Evolutionary conservation across 305 asterid genomes (phyloP), one percentile per base, ranked within the genome.

Genomic region (Fraxinus baroniana): DNA sequence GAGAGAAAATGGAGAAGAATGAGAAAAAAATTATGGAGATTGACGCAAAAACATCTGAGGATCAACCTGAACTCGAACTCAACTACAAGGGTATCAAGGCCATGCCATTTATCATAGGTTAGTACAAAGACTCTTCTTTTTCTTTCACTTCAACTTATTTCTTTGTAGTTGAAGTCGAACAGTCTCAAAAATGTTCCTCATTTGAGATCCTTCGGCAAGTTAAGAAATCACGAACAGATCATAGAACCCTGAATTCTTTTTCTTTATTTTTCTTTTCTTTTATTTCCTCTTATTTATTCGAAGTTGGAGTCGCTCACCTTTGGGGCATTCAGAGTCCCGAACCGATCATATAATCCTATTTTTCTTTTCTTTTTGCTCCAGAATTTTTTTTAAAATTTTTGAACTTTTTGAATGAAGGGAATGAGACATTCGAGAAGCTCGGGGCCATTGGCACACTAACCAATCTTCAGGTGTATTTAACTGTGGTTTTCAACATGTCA

Each of bases 381-480:
- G 66, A n/a, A n/a, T 3, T 64, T 20, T n/a, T 3, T 3, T 24
- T 8, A 13, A 20, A 26, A 5, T 72, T 26, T 24, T 33, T 64
- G 44, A 13, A 32, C 35, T 15, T 10, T 70, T 70, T 70, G 76
- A 30, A 70, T 32, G 20, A 62, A 90, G 91, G 91, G 13, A 91
- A 91, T 78, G 92, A 89, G 74, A 85, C 92, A 0, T 89, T 91
- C 79, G 92, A 91, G 86, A 89, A 89, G 85, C 86, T 91, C 1
- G 94, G 94, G 35, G 89, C 94, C 5, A 83, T 91, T 10, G 94
- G 94, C 18, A 89, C 91, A 0, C 28, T 89, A 5, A 78, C 92
- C 1, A 90, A 90, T 39, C 90, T 90, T 17, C 80, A 86, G 72
- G 88, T 91, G 66, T 91, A 91, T 35, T 87, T 91, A 1, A 89